phyloP scores from a whole-genome alignment of 2,329 filamentous ascomycete species.

The Zymoseptoria brevis region DNA sequence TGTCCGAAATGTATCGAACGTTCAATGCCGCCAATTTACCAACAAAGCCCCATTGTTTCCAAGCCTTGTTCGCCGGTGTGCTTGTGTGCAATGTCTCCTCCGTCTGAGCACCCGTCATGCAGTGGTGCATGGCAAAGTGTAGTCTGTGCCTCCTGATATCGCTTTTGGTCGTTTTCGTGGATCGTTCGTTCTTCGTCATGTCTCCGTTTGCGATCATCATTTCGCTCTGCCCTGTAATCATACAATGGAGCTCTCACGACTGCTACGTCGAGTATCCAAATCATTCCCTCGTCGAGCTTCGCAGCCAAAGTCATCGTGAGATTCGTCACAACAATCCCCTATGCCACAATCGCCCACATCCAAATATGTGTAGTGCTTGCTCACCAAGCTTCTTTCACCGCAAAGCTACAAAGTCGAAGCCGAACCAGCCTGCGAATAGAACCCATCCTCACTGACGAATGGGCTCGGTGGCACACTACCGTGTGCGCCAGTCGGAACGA shows the following conservation, averaged over 20 bases:
- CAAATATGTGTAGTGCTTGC: neutral
- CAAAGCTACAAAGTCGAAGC: neutral
- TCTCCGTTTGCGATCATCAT: neutral
- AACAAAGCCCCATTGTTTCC: neutral
- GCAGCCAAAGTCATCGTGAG: neutral
- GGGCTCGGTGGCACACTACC: neutral
- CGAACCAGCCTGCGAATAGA: neutral
- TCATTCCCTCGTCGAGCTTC: neutral
- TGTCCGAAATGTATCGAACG: neutral
- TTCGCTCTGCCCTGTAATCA: neutral
- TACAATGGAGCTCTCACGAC: neutral
- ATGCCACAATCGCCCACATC: neutral
- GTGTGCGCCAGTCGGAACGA: neutral
- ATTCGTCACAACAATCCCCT: neutral
- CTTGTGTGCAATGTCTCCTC: neutral
- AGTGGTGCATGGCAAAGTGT: neutral
- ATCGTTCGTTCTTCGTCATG: neutral
- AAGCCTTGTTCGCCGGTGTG: neutral
- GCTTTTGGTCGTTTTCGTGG: neutral
- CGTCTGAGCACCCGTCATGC: neutral
- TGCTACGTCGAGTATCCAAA: neutral
- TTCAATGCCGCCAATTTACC: neutral
- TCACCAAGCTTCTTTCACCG: neutral
- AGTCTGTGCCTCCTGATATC: neutral
- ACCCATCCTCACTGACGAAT: neutral